Percentiles rank a stretch among this genome's conserved stretches.
Conservation (phyloP, 2,329 filamentous ascomycete species). For the Venturia carpophila region DNA sequence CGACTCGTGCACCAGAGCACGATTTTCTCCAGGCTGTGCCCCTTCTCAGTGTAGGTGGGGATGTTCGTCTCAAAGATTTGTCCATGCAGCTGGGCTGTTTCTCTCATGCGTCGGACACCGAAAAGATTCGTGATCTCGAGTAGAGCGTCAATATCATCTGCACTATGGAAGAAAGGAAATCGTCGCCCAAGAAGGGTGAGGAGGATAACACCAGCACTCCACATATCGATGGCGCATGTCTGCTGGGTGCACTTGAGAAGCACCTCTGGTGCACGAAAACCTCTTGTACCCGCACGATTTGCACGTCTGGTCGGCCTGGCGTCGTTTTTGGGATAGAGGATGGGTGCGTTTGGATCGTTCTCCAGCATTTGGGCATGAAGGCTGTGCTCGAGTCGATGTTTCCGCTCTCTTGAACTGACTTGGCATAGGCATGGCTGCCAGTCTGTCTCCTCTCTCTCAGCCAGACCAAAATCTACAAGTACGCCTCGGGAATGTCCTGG, state of each 20-base stretch:
- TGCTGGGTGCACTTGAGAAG: constrained; percentile 96
- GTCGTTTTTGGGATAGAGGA: constrained; percentile 65
- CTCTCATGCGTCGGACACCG: constrained; percentile 74
- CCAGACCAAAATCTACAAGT: constrained; percentile 97
- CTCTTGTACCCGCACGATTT: constrained; percentile 88
- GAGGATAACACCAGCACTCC: constrained; percentile 94
- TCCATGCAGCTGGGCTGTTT: constrained; percentile 74
- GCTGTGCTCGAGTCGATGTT: constrained; percentile 47
- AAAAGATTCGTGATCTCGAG: constrained; percentile 97
- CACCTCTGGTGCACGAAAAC: constrained; percentile 93
- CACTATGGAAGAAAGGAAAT: constrained; percentile 97
- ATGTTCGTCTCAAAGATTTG: constrained; percentile 89
- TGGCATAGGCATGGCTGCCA: constrained; percentile 76
- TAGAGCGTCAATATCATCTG: constrained; percentile 96
- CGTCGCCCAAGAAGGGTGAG: constrained; percentile 87
- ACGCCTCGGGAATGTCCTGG: constrained; percentile 73
- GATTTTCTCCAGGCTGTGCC: constrained; percentile 86
- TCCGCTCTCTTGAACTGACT: constrained; percentile 54
- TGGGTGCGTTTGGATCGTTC: constrained; percentile 25
- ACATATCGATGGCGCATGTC: constrained; percentile 86
- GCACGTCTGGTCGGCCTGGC: constrained; percentile 79
- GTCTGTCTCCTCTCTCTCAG: constrained; percentile 66
- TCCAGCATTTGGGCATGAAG: constrained; percentile 50
- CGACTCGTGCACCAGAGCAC: constrained; percentile 89
- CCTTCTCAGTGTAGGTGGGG: constrained; percentile 76